Base-by-base conservation (phyloP, 2,329 filamentous ascomycete genomes). In the Fusarium phyllophilum region DNA sequence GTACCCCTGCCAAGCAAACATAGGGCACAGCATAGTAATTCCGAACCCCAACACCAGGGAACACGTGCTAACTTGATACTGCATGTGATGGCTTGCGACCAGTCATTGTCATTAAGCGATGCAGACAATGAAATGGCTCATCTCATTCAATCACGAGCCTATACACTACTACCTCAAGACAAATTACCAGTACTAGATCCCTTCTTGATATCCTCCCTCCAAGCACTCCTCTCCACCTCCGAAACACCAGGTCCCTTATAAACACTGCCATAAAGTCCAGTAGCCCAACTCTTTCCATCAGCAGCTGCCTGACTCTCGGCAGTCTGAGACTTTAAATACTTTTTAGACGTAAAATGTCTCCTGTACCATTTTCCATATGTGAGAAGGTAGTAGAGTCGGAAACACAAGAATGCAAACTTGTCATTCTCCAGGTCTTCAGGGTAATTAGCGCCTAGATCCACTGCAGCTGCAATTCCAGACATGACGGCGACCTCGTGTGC, bases 301-400 rank as follows among this genome's bases (percentile, higher is more conserved):
- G 34, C 42, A 4, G 70, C 70, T 7, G 85, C 85, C 41, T 86
- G 85, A 51, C 81, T 83, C 66, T 78, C 74, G 9, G 72, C 77
- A 13, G 10, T n/a, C 22, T 42, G 33, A 1, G 20, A 29, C 5
- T 69, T 60, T n/a, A 73, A 46, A 29, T 74, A 66, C 51, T 72
- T 60, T 41, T 76, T 75, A 0, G 70, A 73, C 0, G 82, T 82
- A 45, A 77, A 77, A n/a, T 72, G 73, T 24, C 82, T 77, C 15
- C 84, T 80, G 76, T 91, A 91, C 90, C 89, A 91, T 73, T 86
- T 88, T 29, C 90, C 89, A 74, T 92, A 91, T 0, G 84, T 81
- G 6, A 92, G 78, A 55, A 91, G 79, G 66, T 91, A 91, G 72
- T 92, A 92, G 66, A 92, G 77, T 48, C 90, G 79, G 76, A 92